A percentile compares a stretch with the other conserved stretches of the same genome.
Evolutionary conservation across 78 protist species (phyloP).

Genomic region (Dictyostelium capitatum): DNA sequence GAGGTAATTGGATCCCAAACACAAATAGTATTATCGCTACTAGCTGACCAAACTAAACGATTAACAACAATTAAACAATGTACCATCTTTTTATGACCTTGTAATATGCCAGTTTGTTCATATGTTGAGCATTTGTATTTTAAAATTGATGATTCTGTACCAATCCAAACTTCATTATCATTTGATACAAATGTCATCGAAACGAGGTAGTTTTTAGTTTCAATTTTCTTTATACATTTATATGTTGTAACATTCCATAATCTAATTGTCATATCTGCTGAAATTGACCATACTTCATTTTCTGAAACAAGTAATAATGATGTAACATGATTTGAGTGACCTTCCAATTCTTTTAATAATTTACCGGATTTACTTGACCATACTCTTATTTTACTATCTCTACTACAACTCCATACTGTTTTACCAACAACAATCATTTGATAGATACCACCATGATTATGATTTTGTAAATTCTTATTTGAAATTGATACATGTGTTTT

Average conservation of each 20-base stretch:
- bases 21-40: conserved; percentile 36
- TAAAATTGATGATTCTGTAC: conserved; percentile 43
- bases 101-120: conserved; percentile 47
- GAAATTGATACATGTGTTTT: not conserved
- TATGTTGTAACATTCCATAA: conserved; percentile 38
- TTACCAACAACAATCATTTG: conserved; percentile 54
- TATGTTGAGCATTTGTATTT: conserved; percentile 24
- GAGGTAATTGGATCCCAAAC: conserved; percentile 64
- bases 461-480: conserved; percentile 38
- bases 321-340: conserved; percentile 66
- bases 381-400: conserved; percentile 63
- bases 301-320: conserved; percentile 24
- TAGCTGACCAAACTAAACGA: conserved; percentile 30
- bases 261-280: conserved; percentile 68
- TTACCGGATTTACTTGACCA: conserved; percentile 64
- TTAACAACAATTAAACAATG: conserved; percentile 55
- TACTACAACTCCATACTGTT: conserved; percentile 56
- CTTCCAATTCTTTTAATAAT: conserved; percentile 53
- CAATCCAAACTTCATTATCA: conserved; percentile 69
- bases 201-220: conserved; percentile 61
- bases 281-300: conserved; percentile 32
- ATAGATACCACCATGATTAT: conserved; percentile 52
- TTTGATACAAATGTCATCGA: conserved; percentile 24
- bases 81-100: conserved; percentile 73
- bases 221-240: conserved; percentile 63